Evolutionary conservation across 768 basidiomycete genomes (phyloP), one percentile per base, ranked within the genome.

Genomic region (Suillus decipiens): DNA sequence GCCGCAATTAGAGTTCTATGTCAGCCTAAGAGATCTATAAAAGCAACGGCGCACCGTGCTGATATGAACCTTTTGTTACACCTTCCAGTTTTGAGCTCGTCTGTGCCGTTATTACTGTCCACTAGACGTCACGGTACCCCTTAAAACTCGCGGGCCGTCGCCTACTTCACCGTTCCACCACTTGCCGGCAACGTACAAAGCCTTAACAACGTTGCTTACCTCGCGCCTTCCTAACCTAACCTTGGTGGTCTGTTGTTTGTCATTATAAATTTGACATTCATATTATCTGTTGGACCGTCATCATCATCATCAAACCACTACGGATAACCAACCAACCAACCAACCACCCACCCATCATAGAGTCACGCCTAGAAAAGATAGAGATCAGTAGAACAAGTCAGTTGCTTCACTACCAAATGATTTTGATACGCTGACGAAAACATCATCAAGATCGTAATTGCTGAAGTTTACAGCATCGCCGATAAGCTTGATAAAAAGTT

Each of bases 1-100:
- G 66, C 65, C 53, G 61, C 61, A 70, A 76, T 75, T 74, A 74
- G 60, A 69, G 73, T 74, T 74, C 66, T 36, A 65, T 54, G 68
- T 61, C 64, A 69, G 71, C 69, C 67, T 55, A 61, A 55, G 60
- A 66, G 63, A 59, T 61, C 62, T 75, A 76, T 76, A 74, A 74
- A 75, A 67, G 70, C 58, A 58, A 67, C 61, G 39, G 59, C 63
- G 56, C 24, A 47, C 61, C 50, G 31, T 19, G 31, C 43, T 60
- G 62, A 66, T 57, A 55, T n/a, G 48, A 61, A 53, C 24, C 45
- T 62, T 47, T 31, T 55, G 57, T 59, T 67, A 53, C 24, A 64
- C 61, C 48, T 61, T 69, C 66, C 68, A 61, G 51, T 64, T 68
- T 58, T 61, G 60, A 64, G 63, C 58, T 57, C 55, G 53, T 60